phyloP scores from a whole-genome alignment of 1,284 basidiomycete species.

The Anthracocystis setariae region DNA sequence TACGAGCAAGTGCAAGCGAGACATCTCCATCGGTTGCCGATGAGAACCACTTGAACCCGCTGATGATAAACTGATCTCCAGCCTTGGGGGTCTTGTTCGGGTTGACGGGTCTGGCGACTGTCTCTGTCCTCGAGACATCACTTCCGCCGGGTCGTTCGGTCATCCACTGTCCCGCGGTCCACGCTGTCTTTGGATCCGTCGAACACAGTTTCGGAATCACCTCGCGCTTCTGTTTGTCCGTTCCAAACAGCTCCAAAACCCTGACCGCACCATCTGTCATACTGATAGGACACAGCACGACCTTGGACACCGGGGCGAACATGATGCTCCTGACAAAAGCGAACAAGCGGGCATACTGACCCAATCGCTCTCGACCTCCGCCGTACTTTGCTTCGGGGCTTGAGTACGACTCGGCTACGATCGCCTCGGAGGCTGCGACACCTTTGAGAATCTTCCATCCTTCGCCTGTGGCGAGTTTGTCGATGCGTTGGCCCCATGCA shows the following conservation, averaged over 20 bases:
- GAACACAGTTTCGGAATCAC: constrained; percentile 73
- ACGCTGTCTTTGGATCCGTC: constrained; percentile 75
- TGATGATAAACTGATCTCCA: constrained; percentile 37
- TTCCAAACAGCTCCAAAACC: constrained; percentile 77
- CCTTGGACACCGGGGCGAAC: constrained; percentile 43
- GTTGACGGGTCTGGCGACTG: constrained; percentile 70
- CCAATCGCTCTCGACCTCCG: constrained; percentile 34
- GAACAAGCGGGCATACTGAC: constrained; percentile 33
- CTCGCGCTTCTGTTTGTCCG: constrained; percentile 73
- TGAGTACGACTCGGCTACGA: constrained; percentile 48
- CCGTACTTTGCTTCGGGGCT: constrained; percentile 12
- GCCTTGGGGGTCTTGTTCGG: constrained; percentile 68
- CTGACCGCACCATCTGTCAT: constrained; percentile 82
- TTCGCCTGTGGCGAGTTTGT: constrained; percentile 47
- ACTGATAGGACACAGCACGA: constrained; percentile 69
- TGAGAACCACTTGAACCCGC: constrained; percentile 74
- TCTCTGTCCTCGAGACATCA: constrained; percentile 81
- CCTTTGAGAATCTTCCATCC: constrained; percentile 53
- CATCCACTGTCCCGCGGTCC: constrained; percentile 79
- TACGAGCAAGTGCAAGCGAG: constrained; percentile 78
- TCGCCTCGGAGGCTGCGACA: constrained; percentile 27
- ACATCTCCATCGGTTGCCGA: constrained; percentile 81
- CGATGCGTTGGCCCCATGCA: constrained; percentile 52
- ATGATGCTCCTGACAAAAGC: constrained; percentile 37
- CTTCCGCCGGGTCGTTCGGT: constrained; percentile 78